Conservation (phyloP, 2,329 filamentous ascomycete species). For the Ophiocordyceps camponoti-floridani region DNA sequence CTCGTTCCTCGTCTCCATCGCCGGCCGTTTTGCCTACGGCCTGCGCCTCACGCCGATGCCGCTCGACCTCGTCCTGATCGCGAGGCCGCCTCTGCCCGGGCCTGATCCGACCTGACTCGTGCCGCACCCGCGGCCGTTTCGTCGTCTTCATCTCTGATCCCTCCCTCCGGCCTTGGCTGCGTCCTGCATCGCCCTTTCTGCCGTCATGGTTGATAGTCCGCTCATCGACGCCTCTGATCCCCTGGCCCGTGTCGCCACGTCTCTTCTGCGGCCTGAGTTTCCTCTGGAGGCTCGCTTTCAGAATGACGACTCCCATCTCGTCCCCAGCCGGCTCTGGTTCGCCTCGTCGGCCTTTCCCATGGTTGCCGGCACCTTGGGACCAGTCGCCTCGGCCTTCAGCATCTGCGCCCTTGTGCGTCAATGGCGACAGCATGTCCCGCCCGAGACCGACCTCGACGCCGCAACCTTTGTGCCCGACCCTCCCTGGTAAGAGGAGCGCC, state of each 20-base stretch:
- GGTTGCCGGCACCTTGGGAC: conserved; percentile 68
- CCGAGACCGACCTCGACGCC: conserved; percentile 25
- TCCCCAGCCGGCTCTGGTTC: conserved; percentile 44
- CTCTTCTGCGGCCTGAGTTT: conserved; percentile 5
- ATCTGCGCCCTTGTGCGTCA: conserved; percentile 69
- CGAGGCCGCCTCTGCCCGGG: background rate
- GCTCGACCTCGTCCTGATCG: background rate
- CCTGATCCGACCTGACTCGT: background rate
- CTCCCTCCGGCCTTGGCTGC: background rate
- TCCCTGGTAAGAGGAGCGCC: conserved; percentile 33
- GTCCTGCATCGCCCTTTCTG: background rate
- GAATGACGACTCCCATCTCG: conserved; percentile 22
- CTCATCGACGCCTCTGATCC: conserved; percentile 18
- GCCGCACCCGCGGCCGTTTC: background rate
- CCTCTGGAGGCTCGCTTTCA: conserved; percentile 11
- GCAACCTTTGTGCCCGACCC: conserved; percentile 47
- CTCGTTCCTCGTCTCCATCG: no score
- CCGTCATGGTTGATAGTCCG: conserved; percentile 22
- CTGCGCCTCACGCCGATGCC: background rate
- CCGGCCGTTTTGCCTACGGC: no score
- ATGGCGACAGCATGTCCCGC: conserved; percentile 47
- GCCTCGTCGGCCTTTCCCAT: conserved; percentile 53
- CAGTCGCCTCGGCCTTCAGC: conserved; percentile 73
- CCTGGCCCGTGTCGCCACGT: conserved; percentile 11
- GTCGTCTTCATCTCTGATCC: background rate